Conservation (phyloP, 768 basidiomycete genomes). For the Mycena vitilis region DNA sequence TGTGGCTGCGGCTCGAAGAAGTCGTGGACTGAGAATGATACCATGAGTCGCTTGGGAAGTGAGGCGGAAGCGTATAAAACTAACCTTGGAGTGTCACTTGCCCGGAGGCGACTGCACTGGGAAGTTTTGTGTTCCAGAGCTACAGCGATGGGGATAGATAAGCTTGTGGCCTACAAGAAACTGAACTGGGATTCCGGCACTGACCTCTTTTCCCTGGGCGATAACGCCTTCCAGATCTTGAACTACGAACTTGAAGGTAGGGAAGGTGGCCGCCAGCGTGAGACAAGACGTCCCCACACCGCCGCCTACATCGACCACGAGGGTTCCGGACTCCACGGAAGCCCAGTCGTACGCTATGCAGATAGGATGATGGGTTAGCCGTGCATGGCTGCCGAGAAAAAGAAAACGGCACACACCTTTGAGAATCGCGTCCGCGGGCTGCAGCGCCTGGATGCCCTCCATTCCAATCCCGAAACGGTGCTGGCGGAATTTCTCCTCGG, state of each 20-base stretch:
- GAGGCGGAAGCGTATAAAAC: constrained; percentile 31
- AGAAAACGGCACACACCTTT: constrained; percentile 6
- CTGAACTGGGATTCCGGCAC: neutral
- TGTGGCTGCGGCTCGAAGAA: constrained; percentile 63
- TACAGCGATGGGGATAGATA: neutral
- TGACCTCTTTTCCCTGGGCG: constrained; percentile 62
- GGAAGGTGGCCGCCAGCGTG: constrained; percentile 48
- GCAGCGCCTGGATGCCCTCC: constrained; percentile 41
- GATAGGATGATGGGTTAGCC: neutral
- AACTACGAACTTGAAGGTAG: constrained; percentile 62
- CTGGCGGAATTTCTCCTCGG: constrained; percentile 36
- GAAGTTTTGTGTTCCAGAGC: constrained; percentile 21
- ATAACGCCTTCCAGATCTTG: constrained; percentile 71
- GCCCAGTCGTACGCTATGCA: constrained; percentile 69
- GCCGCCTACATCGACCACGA: constrained; percentile 77
- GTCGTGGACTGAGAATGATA: constrained; percentile 52
- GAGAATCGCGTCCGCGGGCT: constrained; percentile 37
- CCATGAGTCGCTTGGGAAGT: neutral
- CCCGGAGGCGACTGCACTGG: constrained; percentile 30
- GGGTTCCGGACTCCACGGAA: constrained; percentile 58
- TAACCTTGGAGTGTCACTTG: constrained; percentile 28
- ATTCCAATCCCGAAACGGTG: constrained; percentile 48
- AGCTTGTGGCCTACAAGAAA: neutral
- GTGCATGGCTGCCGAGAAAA: no score
- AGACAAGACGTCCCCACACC: constrained; percentile 66